Evolutionary conservation across 2,329 filamentous ascomycete genomes (phyloP), one percentile per base, ranked within the genome.

Genomic region (Sarocladium strictum): DNA sequence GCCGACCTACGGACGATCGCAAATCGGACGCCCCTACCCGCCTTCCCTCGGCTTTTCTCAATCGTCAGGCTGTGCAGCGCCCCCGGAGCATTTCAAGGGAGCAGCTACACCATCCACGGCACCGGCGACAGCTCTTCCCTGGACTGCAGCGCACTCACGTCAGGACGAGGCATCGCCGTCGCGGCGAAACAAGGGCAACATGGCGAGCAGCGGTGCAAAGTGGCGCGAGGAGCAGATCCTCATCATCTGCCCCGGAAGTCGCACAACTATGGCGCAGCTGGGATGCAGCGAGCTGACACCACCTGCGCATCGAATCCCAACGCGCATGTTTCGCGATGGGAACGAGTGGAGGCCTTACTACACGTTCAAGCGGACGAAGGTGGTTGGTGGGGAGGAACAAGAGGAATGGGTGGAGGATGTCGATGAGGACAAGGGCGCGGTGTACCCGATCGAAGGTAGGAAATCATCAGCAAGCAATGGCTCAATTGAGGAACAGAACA

Each of bases 311-410:
- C 89, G 91, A 61, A 82, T 97, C 61, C 85, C 89, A 29, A 97
- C 93, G 71, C 87, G 94, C 75, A 96, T 99, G 91, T 99, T 97
- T 53, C 84, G 85, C 61, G 91, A 95, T 56, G 85, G 88, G 66
- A 91, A 84, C 66, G 88, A 93, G 29, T 84, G 78, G 75, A 69
- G 76, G 65, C 91, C 93, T 1, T 88, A 90, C 63, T 86, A 89
- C 65, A 88, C 94, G 24, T 87, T 85, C 54, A 85, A 78, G 72
- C 77, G 78, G 61, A 81, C 74, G 67, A 85, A 78, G 74, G 67
- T 71, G 27, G 69, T 67, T 17, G 75, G 77, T 55, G 74, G 76
- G 19, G 66, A 64, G 11, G 71, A 75, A 47, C 82, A 84, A 26
- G 81, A 87, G 56, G 81, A 90, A 62, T 95, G 87, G 72, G 87